Evolutionary conservation across 148 eudicot species (phyloP), one percentile per base, ranked within the genome.

Genomic region (Silene uniflora): DNA sequence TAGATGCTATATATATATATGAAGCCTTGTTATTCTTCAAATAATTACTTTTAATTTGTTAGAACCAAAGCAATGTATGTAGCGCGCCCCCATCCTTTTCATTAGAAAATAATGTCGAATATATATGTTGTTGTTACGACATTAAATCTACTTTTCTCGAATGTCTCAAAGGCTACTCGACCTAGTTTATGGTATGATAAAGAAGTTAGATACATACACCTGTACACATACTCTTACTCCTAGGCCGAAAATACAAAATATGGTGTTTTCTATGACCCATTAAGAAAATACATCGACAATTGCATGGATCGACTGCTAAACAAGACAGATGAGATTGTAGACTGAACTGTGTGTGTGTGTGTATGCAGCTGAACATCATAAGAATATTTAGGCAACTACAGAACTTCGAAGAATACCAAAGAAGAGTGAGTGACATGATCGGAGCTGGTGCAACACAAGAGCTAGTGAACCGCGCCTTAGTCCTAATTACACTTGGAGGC

Each of bases 401-500:
- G 42, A 67, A 77, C 77, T 88, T 88, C 71, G 55, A 76, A 46
- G 75, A 86, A 39, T 88, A 88, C 80, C 89, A 88, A 66, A 75
- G 72, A 65, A 67, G 86, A 63, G 85, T 88, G 68, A 81, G 83
- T 62, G 77, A 39, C 60, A 55, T 76, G 17, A 85, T 86, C 13
- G 91, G 89, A 56, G 70, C 22, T 42, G 84, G 13, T 8, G 73
- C 67, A 24, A 59, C 89, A 44, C 59, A 73, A 47, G 62, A 76
- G 21, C 88, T 84, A 5, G 89, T 88, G 46, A 88, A 83, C 81
- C 73, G 74, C 39, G 89, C 86, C 47, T 77, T 88, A 2, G 88
- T 88, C 9, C 81, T 88, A n/a, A 84, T 88, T 73, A 86, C 91
- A 25, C 82, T 86, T 5, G 91, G 91, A 19, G 91, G 91, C 74